These are phyloP conservation scores for Gracilaria gracilis DNA, from an alignment of 23 red algal genomes.

Conservation along the genomic window DNA sequence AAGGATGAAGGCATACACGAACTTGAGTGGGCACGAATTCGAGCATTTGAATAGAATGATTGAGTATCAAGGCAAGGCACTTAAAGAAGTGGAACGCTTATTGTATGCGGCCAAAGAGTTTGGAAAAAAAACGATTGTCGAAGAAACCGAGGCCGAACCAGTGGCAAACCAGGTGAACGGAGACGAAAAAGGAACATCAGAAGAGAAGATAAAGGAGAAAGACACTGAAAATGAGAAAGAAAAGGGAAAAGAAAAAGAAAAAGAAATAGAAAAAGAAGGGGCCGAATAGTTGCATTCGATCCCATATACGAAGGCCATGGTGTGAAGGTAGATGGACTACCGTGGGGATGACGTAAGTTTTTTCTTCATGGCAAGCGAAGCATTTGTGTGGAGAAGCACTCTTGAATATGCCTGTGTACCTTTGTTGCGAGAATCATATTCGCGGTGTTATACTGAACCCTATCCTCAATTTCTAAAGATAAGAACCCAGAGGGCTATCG, in stretches of 20 bases:
- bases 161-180: not conserved
- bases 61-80: constrained; percentile 55
- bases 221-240: not conserved
- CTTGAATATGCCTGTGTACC: too few species aligned
- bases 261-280: not conserved
- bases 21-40: constrained; percentile 41
- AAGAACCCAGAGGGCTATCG: too few species aligned
- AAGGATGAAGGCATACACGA: constrained; percentile 40
- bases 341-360: not conserved
- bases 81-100: constrained; percentile 48
- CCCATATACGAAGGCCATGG: too few species aligned
- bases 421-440: too few species aligned
- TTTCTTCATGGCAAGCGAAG: too few species aligned
- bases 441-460: too few species aligned
- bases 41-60: constrained; percentile 43
- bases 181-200: not conserved
- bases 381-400: too few species aligned
- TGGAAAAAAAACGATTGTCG: constrained; percentile 1
- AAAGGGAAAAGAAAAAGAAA: not conserved
- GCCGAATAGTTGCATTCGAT: not conserved
- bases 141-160: not conserved
- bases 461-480: too few species aligned
- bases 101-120: constrained; percentile 51
- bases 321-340: not conserved
- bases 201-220: not conserved